Conservation (phyloP, 306 rosid genomes). For the Quillaja saponaria region DNA sequence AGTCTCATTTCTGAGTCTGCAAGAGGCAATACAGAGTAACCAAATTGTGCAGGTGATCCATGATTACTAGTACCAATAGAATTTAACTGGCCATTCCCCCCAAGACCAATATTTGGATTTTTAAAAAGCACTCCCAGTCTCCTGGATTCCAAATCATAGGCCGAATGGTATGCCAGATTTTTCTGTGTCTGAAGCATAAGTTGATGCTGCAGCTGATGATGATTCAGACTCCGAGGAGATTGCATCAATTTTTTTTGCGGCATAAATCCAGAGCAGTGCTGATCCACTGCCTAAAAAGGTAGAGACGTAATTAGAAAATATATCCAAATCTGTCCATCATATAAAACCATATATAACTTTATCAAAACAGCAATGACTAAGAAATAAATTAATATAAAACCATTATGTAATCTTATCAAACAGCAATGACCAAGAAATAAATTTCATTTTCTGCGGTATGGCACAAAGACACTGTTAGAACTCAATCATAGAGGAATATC, state of each 20-base stretch:
- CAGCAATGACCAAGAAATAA: too few relatives aligned
- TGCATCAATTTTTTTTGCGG: constrained; percentile 52
- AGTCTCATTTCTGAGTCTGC: constrained; percentile 43
- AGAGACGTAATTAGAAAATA: constrained; percentile 23
- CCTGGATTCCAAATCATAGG: constrained; percentile 47
- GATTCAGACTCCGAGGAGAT: constrained; percentile 53
- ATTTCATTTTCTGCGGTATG: too few relatives aligned
- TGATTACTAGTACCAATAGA: constrained; percentile 34
- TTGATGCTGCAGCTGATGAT: constrained; percentile 54
- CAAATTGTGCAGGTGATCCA: constrained; percentile 50
- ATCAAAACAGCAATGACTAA: too few relatives aligned
- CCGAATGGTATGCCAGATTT: constrained; percentile 46
- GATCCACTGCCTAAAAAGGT: constrained; percentile 58
- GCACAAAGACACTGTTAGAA: constrained; percentile 22
- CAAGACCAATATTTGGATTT: constrained; percentile 43
- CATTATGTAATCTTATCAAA: too few relatives aligned
- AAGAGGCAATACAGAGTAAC: constrained; percentile 48
- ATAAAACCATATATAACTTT: too few relatives aligned
- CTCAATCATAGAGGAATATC: constrained; percentile 17
- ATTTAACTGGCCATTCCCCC: constrained; percentile 49
- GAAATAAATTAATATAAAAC: too few relatives aligned
- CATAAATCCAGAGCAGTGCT: constrained; percentile 47
- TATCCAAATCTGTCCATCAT: too few relatives aligned
- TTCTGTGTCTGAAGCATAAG: constrained; percentile 53
- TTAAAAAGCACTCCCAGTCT: constrained; percentile 38